These are phyloP conservation scores for Ochetophila trinervis DNA, from an alignment of 306 rosid genomes.

Conservation along the genomic window DNA sequence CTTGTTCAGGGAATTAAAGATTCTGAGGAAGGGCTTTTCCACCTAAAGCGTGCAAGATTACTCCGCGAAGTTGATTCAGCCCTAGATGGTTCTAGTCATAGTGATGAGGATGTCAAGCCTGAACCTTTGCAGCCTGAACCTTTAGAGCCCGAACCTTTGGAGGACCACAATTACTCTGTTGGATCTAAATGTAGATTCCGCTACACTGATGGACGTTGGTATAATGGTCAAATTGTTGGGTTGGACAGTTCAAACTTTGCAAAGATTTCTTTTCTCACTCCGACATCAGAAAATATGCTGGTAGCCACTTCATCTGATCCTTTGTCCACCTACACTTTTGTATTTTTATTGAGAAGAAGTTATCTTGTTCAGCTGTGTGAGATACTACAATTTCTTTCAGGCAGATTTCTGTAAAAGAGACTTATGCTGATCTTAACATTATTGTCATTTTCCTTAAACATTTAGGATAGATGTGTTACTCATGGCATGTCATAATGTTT, in stretches of 20 bases:
- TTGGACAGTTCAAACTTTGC: constrained; percentile 53
- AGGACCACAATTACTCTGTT: constrained; percentile 47
- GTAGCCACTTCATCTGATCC: constrained; percentile 36
- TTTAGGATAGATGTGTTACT: background rate
- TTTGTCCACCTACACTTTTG: background rate
- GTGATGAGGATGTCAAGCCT: constrained; percentile 46
- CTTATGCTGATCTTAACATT: background rate
- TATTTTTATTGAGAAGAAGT: background rate
- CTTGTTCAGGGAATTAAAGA: constrained; percentile 81
- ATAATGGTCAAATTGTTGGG: constrained; percentile 66
- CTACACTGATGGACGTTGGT: constrained; percentile 90
- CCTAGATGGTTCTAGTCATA: constrained; percentile 33
- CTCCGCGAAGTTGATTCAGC: constrained; percentile 67
- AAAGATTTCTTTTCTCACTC: constrained; percentile 79
- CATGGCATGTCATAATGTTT: background rate
- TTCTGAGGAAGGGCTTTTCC: constrained; percentile 87
- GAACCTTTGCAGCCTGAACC: constrained; percentile 52
- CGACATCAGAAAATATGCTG: constrained; percentile 84
- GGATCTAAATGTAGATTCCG: constrained; percentile 93
- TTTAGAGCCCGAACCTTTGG: constrained; percentile 51
- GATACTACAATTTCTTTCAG: background rate
- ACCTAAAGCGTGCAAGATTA: constrained; percentile 72
- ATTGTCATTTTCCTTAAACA: background rate
- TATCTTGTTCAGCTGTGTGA: background rate
- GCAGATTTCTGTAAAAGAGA: background rate